Evolutionary conservation across 2,329 filamentous ascomycete genomes (phyloP), one percentile per base, ranked within the genome.

Genomic region (Ascosphaera acerosa): DNA sequence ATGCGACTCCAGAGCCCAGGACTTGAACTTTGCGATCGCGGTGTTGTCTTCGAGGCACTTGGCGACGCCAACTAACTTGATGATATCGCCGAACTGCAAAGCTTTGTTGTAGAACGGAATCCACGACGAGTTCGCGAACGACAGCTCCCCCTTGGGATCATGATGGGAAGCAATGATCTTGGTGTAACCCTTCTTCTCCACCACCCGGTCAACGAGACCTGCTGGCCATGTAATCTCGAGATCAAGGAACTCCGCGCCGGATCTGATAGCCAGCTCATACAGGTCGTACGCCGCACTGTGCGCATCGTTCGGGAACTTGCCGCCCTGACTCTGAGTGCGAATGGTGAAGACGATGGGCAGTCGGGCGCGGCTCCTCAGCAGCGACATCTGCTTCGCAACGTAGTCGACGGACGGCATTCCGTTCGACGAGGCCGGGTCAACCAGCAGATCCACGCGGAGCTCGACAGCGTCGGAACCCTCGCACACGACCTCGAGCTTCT

Each of bases 141-240:
- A 84, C 12, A 94, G 58, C 15, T 62, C 59, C 6, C 74, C 74
- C 34, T 64, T 55, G 0, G 81, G 77, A 47, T 97, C 87, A 48
- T 97, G 87, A 48, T 97, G 84, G 1, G 87, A 97, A 6, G 84
- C 81, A 42, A 97, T 90, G 45, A 97, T 76, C 37, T 70, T 74
- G 1, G 78, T 80, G 39, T 65, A 62, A 2, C 73, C 71, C 48
- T 77, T 75, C 38, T 61, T 66, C 33, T 72, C 66, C 0, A 66
- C 61, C 3, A 91, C 61, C 10, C 64, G 57, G 29, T 72, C 64
- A 18, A 92, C 61, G 19, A 89, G 58, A n/a, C 70, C 57, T 31
- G 78, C 69, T 0, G 81, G 74, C 50, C 82, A 74, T 1, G 77
- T 76, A 52, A 94, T 76, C 50, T 97, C 87, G 5, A 94, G 57